Evolutionary conservation across 73 alveolate species (phyloP).

Genomic region (Stentor coeruleus): DNA sequence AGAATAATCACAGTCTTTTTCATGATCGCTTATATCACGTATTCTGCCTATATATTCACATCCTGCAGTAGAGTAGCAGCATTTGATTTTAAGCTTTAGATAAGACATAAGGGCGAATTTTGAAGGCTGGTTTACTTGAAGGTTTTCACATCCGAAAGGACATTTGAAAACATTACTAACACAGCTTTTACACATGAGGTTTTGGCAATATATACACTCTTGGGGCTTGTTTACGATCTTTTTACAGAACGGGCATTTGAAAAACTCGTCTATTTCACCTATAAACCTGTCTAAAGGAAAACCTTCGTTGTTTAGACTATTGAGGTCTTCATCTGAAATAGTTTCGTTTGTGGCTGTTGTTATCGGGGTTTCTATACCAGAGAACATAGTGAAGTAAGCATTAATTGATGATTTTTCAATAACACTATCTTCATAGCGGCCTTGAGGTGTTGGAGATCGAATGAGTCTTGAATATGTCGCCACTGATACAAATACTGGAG

Average conservation of each 20-base stretch:
- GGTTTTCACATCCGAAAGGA: constrained; percentile 17
- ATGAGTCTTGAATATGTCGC: not conserved
- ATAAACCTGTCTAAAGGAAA: not conserved
- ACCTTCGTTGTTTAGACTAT: not conserved
- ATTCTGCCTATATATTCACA: not conserved
- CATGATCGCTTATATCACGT: not conserved
- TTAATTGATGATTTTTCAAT: not conserved
- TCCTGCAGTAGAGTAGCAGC: not conserved
- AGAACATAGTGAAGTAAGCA: not conserved
- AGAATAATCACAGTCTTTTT: not conserved
- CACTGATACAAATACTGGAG: not conserved
- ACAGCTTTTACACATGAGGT: constrained; percentile 4
- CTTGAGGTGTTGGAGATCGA: not conserved
- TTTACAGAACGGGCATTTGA: constrained; percentile 14
- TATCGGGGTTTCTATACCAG: constrained; percentile 17
- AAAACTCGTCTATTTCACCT: not conserved
- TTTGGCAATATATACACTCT: constrained; percentile 8
- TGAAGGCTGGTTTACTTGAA: not conserved
- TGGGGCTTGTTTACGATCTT: constrained; percentile 3
- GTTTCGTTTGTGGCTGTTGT: constrained; percentile 7
- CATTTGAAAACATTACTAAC: not conserved
- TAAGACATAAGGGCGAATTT: not conserved
- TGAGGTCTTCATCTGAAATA: not conserved
- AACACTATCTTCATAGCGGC: not conserved
- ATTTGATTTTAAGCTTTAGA: not conserved